Conservation (phyloP, 1,284 basidiomycete species). For the Sanghuangporus sanghuang region DNA sequence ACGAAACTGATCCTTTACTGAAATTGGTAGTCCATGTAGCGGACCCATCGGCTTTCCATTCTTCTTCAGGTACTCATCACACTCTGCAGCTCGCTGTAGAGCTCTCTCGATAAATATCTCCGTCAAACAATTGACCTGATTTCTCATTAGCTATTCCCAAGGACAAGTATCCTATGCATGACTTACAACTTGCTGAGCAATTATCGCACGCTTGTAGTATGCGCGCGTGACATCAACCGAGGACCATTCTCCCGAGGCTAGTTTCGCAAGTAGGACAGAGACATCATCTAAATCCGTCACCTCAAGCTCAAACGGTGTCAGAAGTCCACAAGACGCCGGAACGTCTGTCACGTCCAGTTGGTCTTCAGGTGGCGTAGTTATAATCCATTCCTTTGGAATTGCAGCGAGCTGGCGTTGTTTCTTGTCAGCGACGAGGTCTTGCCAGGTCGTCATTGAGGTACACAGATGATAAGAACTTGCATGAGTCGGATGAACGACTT, state of each 20-base stretch:
- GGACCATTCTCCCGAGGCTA: constrained; percentile 49
- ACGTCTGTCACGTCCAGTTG: constrained; percentile 49
- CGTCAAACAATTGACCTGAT: constrained; percentile 62
- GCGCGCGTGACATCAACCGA: constrained; percentile 66
- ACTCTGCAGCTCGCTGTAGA: constrained; percentile 45
- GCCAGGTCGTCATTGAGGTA: constrained; percentile 37
- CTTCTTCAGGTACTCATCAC: constrained; percentile 48
- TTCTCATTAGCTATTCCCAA: constrained; percentile 12
- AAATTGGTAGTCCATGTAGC: constrained; percentile 64
- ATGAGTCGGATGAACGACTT: background rate
- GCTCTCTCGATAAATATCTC: constrained; percentile 63
- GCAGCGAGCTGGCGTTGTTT: constrained; percentile 43
- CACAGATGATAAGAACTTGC: background rate
- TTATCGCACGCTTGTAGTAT: constrained; percentile 72
- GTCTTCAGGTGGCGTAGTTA: constrained; percentile 36
- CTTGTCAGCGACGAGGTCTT: constrained; percentile 44
- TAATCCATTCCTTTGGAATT: constrained; percentile 58
- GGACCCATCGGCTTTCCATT: constrained; percentile 49
- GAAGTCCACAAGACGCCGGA: constrained; percentile 53
- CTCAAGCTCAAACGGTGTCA: constrained; percentile 55
- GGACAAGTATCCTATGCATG: background rate
- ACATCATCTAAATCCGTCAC: constrained; percentile 58
- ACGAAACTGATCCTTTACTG: constrained; percentile 55
- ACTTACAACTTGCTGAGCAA: constrained; percentile 78
- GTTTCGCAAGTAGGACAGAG: constrained; percentile 40